A percentile compares a stretch with the other conserved stretches of the same genome.
Evolutionary conservation across 352 stramenopile genomes (phyloP).

Genomic region (Globisporangium nunn): DNA sequence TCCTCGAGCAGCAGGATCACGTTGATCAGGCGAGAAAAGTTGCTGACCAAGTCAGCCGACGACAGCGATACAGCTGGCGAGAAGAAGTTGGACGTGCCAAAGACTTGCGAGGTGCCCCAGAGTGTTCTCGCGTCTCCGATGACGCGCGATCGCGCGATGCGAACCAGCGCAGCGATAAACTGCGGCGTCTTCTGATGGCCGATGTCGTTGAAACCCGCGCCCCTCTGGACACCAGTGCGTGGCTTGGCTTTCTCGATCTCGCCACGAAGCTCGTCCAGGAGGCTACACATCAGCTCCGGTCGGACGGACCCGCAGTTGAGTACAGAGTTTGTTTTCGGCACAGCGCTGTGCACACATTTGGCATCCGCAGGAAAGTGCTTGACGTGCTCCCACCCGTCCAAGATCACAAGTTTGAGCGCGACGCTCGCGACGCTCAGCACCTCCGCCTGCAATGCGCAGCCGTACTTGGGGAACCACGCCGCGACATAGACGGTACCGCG

Average conservation of each 20-base stretch:
- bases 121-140: background rate
- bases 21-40: conserved; percentile 28
- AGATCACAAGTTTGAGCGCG: conserved; percentile 28
- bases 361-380: conserved; percentile 24
- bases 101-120: conserved; percentile 23
- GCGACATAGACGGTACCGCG: conserved; percentile 24
- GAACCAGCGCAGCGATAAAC: conserved; percentile 33
- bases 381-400: conserved; percentile 31
- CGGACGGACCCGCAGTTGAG: conserved; percentile 29
- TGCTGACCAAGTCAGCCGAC: conserved; percentile 5
- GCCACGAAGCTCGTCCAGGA: conserved; percentile 7
- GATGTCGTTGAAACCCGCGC: conserved; percentile 18
- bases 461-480: conserved; percentile 43
- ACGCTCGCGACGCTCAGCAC: conserved; percentile 14
- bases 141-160: conserved; percentile 7
- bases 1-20: conserved; percentile 34
- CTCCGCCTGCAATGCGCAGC: conserved; percentile 29
- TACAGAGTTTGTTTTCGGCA: conserved; percentile 19
- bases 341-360: conserved; percentile 28
- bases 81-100: conserved; percentile 46
- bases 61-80: conserved; percentile 7
- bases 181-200: conserved; percentile 48
- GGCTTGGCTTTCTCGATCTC: conserved; percentile 22
- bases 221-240: conserved; percentile 20
- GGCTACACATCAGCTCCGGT: conserved; percentile 4